Evolutionary conservation across 352 stramenopile genomes (phyloP), one percentile per base, ranked within the genome.

Genomic region (Phytophthora pisi): DNA sequence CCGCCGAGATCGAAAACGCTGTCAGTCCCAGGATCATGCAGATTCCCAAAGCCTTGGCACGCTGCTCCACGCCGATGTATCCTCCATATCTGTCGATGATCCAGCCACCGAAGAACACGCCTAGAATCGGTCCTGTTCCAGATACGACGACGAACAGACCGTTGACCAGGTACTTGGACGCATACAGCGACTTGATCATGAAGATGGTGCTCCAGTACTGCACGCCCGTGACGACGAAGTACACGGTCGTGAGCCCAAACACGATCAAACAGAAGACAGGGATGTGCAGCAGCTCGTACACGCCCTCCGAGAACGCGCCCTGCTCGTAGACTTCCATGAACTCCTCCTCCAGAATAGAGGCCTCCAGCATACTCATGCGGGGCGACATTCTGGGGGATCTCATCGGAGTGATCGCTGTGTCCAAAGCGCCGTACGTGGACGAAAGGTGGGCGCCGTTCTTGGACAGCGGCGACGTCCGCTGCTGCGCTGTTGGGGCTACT

Each of bases 151-250:
- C 82, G 52, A 92, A 95, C 10, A 93, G 79, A 6, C 61, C 84
- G 61, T 95, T 95, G 16, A 95, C 86, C 2, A 95, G 72, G 63
- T 93, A 91, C 72, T 93, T 92, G 66, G 81, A 91, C 30, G 72
- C 82, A 52, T 95, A 78, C 30, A 95, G 79, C 46, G 86, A 92
- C 77, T 93, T 92, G 74, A 91, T 90, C 81, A 93, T 92, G 65
- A 92, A 95, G 68, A 93, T 93, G 3, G 87, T 95, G 65, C 81
- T 92, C 87, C 87, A 95, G 73, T 92, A 95, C 66, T 95, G 87
- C 53, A 95, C 86, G 42, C 85, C 85, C 38, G 87, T 93, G 58
- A 95, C 87, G 42, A 95, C 87, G 56, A 95, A 95, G 77, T 93
- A 95, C 18, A 95, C 84, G 13, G 85, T 88, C 46, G 84, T 91